Base-by-base conservation (phyloP, 2,329 filamentous ascomycete species). In the Colletotrichum sp. region DNA sequence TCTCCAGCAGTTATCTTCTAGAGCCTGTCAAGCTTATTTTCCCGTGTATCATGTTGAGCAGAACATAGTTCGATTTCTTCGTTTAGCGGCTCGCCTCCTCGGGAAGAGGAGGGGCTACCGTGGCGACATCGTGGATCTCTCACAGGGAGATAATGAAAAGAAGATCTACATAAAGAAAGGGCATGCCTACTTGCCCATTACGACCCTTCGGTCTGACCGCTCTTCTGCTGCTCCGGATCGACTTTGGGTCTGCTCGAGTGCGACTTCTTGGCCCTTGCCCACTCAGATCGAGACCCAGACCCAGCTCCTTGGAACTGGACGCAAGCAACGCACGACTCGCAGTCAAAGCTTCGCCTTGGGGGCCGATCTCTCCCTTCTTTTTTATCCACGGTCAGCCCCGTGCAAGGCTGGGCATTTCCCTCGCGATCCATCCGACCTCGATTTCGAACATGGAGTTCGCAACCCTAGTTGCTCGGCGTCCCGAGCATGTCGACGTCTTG, bases 401-500 rank as follows among this genome's bases (percentile, higher is more conserved):
- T 65, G 21, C 24, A 21, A 44, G 62, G 16, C 24, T 24, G 30
- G 18, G 15, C 18, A 10, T 12, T 5, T 59, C 30, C 28, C 36
- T 26, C 26, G 15, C 34, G 49, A 62, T 24, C 44, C 44, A 52
- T 52, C n/a, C 44, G 44, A 52, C 44, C 44, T 52, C 44, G 44
- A 52, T 52, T 52, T 49, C 21, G n/a, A 66, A 28, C 52, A 72
- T 72, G 70, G 63, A 72, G 70, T 72, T 67, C 36, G 70, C 70
- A 30, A 57, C 63, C 24, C 52, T 72, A 18, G 34, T 72, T 30
- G 69, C 60, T 26, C 64, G 71, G 36, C 72, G 72, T 59, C 72
- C 72, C 9, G 77, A 80, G 8, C 79, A 79, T 28, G 79, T 78
- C 1, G 77, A 83, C 64, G 80, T 82, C 8, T 71, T 77, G 34